A percentile compares a stretch with the other conserved stretches of the same genome.
These are phyloP conservation scores for Lipomyces yamadae DNA, from an alignment of 805 yeast genomes.

Conservation along the genomic window DNA sequence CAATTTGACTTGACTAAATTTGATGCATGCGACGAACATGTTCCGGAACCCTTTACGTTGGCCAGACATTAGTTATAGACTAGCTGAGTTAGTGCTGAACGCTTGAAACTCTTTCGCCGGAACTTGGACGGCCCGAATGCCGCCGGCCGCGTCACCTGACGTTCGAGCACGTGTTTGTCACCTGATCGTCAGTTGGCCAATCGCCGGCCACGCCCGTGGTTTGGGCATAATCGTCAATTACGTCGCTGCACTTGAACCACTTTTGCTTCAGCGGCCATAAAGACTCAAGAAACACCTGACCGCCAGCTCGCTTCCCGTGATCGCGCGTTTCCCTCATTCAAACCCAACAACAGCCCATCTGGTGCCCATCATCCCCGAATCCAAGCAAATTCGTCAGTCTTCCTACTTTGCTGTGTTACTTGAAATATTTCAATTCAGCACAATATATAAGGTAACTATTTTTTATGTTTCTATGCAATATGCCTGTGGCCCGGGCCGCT, in stretches of 20 bases:
- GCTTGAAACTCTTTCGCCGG: no score
- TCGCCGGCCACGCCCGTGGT: not conserved
- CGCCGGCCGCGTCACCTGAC: slow-evolving; percentile 15
- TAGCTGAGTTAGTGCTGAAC: no score
- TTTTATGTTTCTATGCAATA: not conserved
- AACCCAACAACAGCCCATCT: not conserved
- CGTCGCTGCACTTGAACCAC: not conserved
- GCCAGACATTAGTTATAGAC: no score
- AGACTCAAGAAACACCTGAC: slow-evolving; percentile 13
- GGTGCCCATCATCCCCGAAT: not conserved
- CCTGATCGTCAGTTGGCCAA: slow-evolving; percentile 15
- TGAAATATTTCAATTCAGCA: no score
- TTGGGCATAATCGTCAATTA: not conserved
- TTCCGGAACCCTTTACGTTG: no score
- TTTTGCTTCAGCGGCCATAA: not conserved
- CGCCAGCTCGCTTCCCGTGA: slow-evolving; percentile 27
- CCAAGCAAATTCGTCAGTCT: no score
- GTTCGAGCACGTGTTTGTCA: slow-evolving; percentile 13
- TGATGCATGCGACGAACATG: no score
- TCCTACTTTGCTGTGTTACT: no score
- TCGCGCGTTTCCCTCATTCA: slow-evolving; percentile 11
- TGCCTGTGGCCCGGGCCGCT: no score
- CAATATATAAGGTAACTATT: not conserved
- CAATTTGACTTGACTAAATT: no score
- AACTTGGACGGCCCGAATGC: no score